Evolutionary conservation across 1,284 basidiomycete genomes (phyloP).

Genomic region (Bjerkandera adusta): DNA sequence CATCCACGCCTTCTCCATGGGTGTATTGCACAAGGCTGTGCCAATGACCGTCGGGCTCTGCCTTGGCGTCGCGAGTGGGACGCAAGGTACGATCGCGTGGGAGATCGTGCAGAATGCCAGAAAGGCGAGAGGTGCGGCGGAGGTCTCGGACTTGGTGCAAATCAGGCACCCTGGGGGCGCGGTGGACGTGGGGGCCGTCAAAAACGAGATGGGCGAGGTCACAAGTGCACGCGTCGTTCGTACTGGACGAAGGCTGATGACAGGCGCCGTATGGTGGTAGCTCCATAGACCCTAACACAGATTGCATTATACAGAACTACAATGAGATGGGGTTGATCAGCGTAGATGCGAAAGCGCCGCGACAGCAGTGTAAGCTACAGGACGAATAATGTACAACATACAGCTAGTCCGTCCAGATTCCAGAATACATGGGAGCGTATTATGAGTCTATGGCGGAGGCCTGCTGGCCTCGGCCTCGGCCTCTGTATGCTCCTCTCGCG

Average conservation of each 20-base stretch:
- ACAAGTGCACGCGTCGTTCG: conserved; percentile 60
- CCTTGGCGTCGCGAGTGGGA: conserved; percentile 60
- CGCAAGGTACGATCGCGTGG: conserved; percentile 52
- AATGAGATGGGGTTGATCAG: conserved; percentile 7
- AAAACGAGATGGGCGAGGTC: conserved; percentile 42
- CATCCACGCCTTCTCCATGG: conserved; percentile 71
- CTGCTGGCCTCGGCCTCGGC: conserved; percentile 17
- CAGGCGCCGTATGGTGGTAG: conserved; percentile 67
- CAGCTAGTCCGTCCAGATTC: not conserved
- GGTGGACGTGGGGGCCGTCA: conserved; percentile 62
- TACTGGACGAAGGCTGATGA: conserved; percentile 69
- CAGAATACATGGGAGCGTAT: not conserved
- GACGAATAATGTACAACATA: conserved; percentile 3
- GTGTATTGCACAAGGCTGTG: conserved; percentile 67
- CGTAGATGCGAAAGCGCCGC: conserved; percentile 14
- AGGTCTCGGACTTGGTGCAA: conserved; percentile 24
- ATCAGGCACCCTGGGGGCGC: conserved; percentile 65
- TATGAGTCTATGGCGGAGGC: conserved; percentile 15
- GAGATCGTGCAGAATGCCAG: conserved; percentile 34
- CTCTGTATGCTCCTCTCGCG: conserved; percentile 17
- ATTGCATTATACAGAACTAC: conserved; percentile 10
- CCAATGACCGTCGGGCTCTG: conserved; percentile 76
- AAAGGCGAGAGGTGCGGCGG: not conserved
- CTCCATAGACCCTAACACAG: too few relatives aligned
- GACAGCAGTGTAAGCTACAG: not conserved